Evolutionary conservation across 176 grass and related monocot genomes (phyloP), one percentile per base, ranked within the genome.

Genomic region (Rhynchospora breviuscula): DNA sequence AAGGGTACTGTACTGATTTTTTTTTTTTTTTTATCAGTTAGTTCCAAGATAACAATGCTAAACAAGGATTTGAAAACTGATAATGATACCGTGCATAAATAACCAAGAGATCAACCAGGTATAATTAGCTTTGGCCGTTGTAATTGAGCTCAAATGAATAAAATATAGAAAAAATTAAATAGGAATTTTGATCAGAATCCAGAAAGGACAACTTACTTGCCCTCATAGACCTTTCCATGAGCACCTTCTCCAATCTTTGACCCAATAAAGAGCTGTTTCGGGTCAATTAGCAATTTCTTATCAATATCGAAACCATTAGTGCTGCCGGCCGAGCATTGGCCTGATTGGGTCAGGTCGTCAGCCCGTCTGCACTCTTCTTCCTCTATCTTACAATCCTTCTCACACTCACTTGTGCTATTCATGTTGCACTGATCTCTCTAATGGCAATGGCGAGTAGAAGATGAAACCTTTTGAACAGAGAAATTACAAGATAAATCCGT

Each of bases 211-310:
- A 84, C 96, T 89, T 90, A 99, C 96, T 95, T 99, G 23, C 96
- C 96, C 90, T 92, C 92, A 57, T 99, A 99, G 89, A 99, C 96
- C 76, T 95, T 99, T 9, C 92, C 96, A 45, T 99, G 96, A 84
- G 96, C 96, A 44, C 96, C 96, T 88, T 99, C 96, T 82, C 96
- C 96, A 49, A 99, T 95, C 85, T 92, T 95, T 69, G 91, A 87
- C 57, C 89, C 89, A 64, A 99, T 86, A 83, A 93, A 99, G 60
- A 99, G 67, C 84, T 83, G 86, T 62, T 82, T 90, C n/a, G 96
- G 96, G 87, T 99, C 96, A 76, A 99, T 90, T 18, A 99, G 89
- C 88, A 94, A 89, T 88, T 95, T 95, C 81, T 71, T 88, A 77
- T 94, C 94, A 52, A 97, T 90, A 82, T 67, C 80, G 19, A 82